Base-by-base conservation (phyloP, 495 filamentous ascomycete genomes). In the Trichoderma orchidacearum region DNA sequence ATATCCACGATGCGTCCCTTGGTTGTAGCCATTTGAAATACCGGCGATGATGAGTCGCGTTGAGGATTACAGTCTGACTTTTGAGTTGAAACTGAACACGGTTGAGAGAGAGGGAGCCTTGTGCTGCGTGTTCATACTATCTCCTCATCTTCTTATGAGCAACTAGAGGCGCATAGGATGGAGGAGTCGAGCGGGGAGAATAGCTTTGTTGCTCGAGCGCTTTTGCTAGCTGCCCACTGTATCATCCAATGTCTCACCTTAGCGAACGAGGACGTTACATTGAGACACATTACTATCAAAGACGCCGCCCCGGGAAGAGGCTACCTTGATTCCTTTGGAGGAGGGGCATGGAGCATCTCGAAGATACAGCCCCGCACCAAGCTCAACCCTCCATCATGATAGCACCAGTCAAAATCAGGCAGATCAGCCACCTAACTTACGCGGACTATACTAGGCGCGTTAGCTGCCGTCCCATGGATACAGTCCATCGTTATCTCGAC, bases 1-100 rank as follows among this genome's bases (percentile, higher is more conserved):
- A 96, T 80, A 70, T 96, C 92, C 45, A 96, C 87, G 32, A 90
- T 23, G 51, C 51, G 51, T 15, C 7, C 1, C 27, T 30, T 21
- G 25, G 51, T 23, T 8, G 25, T 27, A 9, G 51, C 51, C 51
- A 53, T 53, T 1, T 12, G 18, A 48, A 15, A 30, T 9, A 27
- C 15, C 5, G 51, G 51, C 2, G 15, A 53, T 6, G 51, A 27
- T 12, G 27, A 15, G 13, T 23, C 13, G 18, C 15, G 3, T 23
- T 23, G 6, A 48, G 6, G 13, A 9, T n/a, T 2, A 12, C 5
- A 17, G 5, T 38, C 15, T 5, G 18, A 38, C 2, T 2, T 9
- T 38, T 21, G 3, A n/a, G 1, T 25, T n/a, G 18, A 8, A 12
- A 48, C n/a, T n/a, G n/a, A n/a, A n/a, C n/a, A n/a, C n/a, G n/a